A percentile compares a stretch with the other conserved stretches of the same genome.
Evolutionary conservation across 805 yeast species (phyloP).

Genomic region (Teunomyces panamensis): DNA sequence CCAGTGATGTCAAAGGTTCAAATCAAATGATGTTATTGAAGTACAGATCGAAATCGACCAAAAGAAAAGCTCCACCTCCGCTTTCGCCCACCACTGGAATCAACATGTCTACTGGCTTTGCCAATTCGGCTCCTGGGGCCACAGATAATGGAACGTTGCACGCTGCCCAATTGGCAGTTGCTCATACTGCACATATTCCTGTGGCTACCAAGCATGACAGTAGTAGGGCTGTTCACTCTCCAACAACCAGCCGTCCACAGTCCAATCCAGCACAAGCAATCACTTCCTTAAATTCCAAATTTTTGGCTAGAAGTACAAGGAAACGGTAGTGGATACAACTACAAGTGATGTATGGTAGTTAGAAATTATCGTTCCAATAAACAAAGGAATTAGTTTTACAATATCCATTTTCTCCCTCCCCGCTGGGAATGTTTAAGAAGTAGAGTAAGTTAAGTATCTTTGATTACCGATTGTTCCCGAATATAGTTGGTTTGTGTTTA

Average conservation of each 20-base stretch:
- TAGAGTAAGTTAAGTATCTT: not conserved
- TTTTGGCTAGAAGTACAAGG: constrained; percentile 55
- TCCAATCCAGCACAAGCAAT: constrained; percentile 21
- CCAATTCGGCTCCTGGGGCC: constrained; percentile 11
- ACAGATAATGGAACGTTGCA: constrained; percentile 31
- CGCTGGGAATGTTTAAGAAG: not conserved
- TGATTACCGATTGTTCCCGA: too few species aligned
- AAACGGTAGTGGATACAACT: constrained; percentile 25
- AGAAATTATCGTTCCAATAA: not conserved
- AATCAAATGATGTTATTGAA: constrained; percentile 13
- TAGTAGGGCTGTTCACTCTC: constrained; percentile 5
- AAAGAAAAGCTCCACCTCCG: constrained; percentile 34
- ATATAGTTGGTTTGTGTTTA: too few species aligned
- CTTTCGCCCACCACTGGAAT: constrained; percentile 13
- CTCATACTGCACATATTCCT: constrained; percentile 24
- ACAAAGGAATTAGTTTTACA: not conserved
- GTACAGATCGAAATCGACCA: constrained; percentile 15
- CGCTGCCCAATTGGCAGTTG: constrained; percentile 44
- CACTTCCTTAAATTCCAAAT: constrained; percentile 58
- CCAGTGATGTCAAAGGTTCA: not conserved
- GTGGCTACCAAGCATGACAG: constrained; percentile 23
- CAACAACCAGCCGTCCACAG: constrained; percentile 2
- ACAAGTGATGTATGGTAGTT: not conserved
- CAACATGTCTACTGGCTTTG: constrained; percentile 32
- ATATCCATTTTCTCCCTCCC: too few species aligned